Percentiles rank a stretch among this genome's conserved stretches.
These are phyloP conservation scores for Penicillium palitans DNA, from an alignment of 2,329 filamentous ascomycete genomes.

Conservation along the genomic window DNA sequence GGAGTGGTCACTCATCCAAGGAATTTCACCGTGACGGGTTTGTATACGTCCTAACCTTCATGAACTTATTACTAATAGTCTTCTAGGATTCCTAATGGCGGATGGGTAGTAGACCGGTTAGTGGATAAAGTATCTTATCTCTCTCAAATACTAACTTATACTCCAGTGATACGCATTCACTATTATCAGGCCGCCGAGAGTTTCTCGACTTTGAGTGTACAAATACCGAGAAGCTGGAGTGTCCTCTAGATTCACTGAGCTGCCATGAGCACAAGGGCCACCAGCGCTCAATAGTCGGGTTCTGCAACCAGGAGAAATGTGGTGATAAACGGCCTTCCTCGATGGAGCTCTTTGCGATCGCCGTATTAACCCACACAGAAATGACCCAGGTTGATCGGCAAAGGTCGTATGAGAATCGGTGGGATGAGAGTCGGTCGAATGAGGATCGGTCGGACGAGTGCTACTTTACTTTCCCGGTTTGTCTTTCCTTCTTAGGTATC, in stretches of 20 bases:
- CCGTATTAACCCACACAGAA: background rate
- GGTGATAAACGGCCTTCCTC: conserved; percentile 3
- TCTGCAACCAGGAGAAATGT: conserved; percentile 1
- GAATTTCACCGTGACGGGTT: background rate
- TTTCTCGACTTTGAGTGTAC: conserved; percentile 1
- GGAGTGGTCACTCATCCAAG: background rate
- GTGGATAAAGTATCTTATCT: background rate
- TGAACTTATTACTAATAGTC: background rate
- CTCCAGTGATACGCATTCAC: background rate
- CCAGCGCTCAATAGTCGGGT: background rate
- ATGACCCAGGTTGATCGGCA: background rate
- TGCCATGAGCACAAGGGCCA: conserved; percentile 3
- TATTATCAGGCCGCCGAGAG: background rate
- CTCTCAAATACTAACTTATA: conserved; percentile 1
- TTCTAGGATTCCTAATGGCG: background rate
- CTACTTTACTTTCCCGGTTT: conserved; percentile 6
- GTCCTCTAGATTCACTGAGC: background rate
- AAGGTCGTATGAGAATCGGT: conserved; percentile 1
- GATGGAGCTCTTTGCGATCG: conserved; percentile 3
- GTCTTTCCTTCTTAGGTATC: conserved; percentile 3
- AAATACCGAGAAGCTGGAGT: background rate
- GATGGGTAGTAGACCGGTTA: background rate
- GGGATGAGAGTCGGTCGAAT: background rate
- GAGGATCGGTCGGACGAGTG: conserved; percentile 1
- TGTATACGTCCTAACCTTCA: background rate